Conservation (phyloP, 345 rosid genomes). For the Syzygium grande region DNA sequence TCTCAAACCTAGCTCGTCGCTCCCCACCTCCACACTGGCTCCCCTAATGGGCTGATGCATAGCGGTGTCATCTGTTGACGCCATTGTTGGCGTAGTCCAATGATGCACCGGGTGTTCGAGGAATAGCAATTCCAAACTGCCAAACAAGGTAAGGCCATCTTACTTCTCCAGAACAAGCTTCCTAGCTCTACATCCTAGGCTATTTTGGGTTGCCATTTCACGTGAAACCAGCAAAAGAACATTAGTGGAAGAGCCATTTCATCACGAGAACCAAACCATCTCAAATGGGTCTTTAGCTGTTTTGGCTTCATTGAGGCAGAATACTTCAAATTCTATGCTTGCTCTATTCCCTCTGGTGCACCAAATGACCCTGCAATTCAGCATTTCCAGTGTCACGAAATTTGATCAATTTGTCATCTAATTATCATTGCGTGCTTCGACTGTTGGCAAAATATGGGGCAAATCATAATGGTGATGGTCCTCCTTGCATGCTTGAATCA, state of each 20-base stretch:
- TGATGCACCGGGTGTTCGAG: background rate
- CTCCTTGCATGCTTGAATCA: background rate
- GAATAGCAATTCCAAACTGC: background rate
- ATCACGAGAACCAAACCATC: background rate
- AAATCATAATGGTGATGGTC: background rate
- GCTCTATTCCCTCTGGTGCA: background rate
- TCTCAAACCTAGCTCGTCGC: background rate
- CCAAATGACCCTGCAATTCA: background rate
- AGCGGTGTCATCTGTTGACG: background rate
- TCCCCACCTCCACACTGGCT: background rate
- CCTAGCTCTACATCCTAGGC: background rate
- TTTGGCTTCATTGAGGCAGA: background rate
- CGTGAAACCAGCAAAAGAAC: background rate
- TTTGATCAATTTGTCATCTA: background rate
- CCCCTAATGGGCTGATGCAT: background rate
- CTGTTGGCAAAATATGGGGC: background rate
- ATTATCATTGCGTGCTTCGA: background rate
- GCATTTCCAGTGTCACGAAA: background rate
- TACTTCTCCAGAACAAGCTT: background rate
- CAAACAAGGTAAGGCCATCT: background rate
- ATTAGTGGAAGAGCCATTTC: background rate
- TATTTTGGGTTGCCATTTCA: background rate
- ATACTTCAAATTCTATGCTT: background rate
- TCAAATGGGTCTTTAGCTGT: background rate
- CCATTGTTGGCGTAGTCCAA: background rate